These are phyloP conservation scores for Dioscorea alata DNA, from an alignment of 106 monocot genomes.

Conservation along the genomic window DNA sequence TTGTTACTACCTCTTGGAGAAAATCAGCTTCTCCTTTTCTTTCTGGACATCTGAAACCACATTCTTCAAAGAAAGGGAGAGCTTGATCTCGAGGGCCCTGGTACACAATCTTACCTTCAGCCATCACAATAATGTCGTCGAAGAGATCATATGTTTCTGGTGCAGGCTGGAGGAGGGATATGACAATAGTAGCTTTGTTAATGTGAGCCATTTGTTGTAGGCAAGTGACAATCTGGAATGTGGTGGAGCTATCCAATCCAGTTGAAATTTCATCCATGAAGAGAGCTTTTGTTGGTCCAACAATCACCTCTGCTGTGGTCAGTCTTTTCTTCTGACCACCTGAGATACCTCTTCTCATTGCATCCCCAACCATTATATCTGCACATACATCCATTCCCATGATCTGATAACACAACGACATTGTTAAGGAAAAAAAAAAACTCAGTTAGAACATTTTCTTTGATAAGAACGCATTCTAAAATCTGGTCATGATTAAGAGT, in stretches of 20 bases:
- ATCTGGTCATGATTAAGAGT: too few species aligned
- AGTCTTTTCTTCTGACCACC: conserved; percentile 90
- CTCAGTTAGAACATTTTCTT: too few species aligned
- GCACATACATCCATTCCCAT: conserved; percentile 78
- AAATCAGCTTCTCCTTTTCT: conserved; percentile 87
- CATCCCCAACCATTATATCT: conserved; percentile 77
- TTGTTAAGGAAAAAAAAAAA: not conserved
- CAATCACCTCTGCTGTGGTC: conserved; percentile 88
- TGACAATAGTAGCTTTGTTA: conserved; percentile 50
- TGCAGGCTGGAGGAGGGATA: conserved; percentile 88
- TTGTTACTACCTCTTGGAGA: conserved; percentile 84
- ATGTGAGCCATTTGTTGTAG: conserved; percentile 78
- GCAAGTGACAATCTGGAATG: conserved; percentile 71
- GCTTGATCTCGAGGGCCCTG: conserved; percentile 52
- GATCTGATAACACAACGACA: conserved; percentile 30
- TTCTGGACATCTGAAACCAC: conserved; percentile 84
- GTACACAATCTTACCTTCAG: conserved; percentile 68
- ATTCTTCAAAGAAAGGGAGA: conserved; percentile 62
- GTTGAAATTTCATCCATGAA: conserved; percentile 99
- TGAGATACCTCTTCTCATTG: conserved; percentile 89
- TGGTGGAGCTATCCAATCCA: conserved; percentile 81
- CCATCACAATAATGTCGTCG: conserved; percentile 84
- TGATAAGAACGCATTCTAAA: not conserved
- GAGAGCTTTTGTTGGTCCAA: conserved; percentile 79
- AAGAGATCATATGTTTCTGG: conserved; percentile 84